Evolutionary conservation across 768 basidiomycete species (phyloP).

Genomic region (Pisolithus sp.): DNA sequence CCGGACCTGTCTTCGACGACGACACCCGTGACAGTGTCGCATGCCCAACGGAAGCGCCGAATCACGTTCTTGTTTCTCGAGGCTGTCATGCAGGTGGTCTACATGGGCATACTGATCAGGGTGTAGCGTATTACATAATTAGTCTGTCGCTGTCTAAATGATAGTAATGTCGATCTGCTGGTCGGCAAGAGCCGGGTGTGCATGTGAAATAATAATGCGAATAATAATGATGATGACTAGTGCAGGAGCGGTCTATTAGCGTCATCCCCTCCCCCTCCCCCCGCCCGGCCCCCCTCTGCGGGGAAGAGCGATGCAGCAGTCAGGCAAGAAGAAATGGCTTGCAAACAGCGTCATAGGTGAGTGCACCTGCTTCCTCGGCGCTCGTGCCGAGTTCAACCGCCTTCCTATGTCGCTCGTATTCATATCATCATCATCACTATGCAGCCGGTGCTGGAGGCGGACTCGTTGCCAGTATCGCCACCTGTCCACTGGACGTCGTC

Average conservation of each 20-base stretch:
- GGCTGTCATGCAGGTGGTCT: slow-evolving; percentile 74
- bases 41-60: slow-evolving; percentile 73
- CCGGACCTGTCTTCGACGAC: slow-evolving; percentile 57
- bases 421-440: neutral
- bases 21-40: slow-evolving; percentile 57
- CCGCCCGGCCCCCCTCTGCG: slow-evolving; percentile 41
- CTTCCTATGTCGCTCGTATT: neutral
- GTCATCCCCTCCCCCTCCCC: neutral
- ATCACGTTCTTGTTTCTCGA: slow-evolving; percentile 88
- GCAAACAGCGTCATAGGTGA: slow-evolving; percentile 79
- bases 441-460: slow-evolving; percentile 94
- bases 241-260: no score
- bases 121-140: slow-evolving; percentile 28
- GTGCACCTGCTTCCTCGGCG: slow-evolving; percentile 15
- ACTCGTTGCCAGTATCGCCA: slow-evolving; percentile 85
- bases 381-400: slow-evolving; percentile 2
- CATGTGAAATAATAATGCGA: neutral
- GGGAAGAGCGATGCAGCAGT: slow-evolving; percentile 59
- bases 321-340: slow-evolving; percentile 56
- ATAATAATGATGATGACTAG: neutral
- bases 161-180: neutral
- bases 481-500: slow-evolving; percentile 95
- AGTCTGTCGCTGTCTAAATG: neutral
- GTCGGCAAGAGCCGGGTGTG: neutral
- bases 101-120: slow-evolving; percentile 80